Evolutionary conservation across 768 basidiomycete species (phyloP).

Genomic region (Gymnopilus junonius): DNA sequence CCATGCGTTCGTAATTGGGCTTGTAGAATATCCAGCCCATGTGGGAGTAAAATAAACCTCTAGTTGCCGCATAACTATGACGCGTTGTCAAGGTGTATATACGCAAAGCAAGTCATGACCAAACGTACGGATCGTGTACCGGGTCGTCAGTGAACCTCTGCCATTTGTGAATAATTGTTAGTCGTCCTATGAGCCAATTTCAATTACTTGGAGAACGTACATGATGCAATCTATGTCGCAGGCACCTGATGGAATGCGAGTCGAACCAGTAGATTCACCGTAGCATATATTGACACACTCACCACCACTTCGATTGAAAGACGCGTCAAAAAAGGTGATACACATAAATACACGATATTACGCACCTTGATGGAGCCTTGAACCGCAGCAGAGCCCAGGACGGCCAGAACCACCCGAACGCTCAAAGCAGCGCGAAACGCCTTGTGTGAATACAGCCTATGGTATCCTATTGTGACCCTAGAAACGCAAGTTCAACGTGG

Average conservation of each 20-base stretch:
- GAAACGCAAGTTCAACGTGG: constrained; percentile 1
- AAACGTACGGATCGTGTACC: constrained; percentile 63
- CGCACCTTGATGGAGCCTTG: constrained; percentile 80
- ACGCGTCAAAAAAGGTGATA: not conserved
- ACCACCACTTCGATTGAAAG: constrained; percentile 51
- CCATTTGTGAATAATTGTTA: not conserved
- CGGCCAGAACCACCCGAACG: constrained; percentile 62
- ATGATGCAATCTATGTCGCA: constrained; percentile 79
- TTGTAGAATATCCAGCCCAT: constrained; percentile 90
- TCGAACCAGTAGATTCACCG: not conserved
- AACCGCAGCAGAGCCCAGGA: constrained; percentile 73
- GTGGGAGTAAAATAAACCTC: constrained; percentile 76
- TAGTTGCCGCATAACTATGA: constrained; percentile 70
- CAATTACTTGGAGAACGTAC: no score
- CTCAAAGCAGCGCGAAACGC: constrained; percentile 62
- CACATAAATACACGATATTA: not conserved
- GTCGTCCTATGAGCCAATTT: no score
- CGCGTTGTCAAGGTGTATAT: not conserved
- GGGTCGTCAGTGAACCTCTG: constrained; percentile 76
- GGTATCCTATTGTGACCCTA: constrained; percentile 79
- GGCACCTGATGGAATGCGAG: constrained; percentile 47
- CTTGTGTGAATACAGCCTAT: constrained; percentile 78
- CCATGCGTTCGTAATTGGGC: constrained; percentile 64
- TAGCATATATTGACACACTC: constrained; percentile 14
- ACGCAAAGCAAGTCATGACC: not conserved